Evolutionary conservation across 2,329 filamentous ascomycete genomes (phyloP).

Genomic region (Botrytis deweyae): DNA sequence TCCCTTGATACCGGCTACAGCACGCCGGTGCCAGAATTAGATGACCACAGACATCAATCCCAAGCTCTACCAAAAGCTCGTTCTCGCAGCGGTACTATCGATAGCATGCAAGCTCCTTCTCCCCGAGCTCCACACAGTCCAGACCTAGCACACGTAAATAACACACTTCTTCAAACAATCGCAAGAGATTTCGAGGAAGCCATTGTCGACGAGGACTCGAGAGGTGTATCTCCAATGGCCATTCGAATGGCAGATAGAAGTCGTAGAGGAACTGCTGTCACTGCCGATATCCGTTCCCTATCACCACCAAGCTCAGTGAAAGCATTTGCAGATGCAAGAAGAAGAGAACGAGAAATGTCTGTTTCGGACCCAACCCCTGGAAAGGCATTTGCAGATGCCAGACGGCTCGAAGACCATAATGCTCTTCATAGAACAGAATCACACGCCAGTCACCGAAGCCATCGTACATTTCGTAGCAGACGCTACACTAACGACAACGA

Average conservation of each 20-base stretch:
- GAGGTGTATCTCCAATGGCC: constrained; percentile 42
- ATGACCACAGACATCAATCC: constrained; percentile 78
- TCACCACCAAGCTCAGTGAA: constrained; percentile 98
- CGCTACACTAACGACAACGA: constrained; percentile 62
- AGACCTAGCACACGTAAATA: constrained; percentile 44
- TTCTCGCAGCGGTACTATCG: constrained; percentile 69
- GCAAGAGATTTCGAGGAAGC: constrained; percentile 86
- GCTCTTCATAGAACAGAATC: constrained; percentile 69
- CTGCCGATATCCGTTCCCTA: constrained; percentile 62
- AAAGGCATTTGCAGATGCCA: constrained; percentile 88
- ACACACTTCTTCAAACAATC: constrained; percentile 45
- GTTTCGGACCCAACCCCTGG: constrained; percentile 74
- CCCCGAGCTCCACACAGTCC: constrained; percentile 26
- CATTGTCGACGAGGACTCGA: constrained; percentile 71
- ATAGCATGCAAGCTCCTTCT: constrained; percentile 61
- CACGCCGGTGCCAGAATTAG: constrained; percentile 75
- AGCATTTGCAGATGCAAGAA: constrained; percentile 88
- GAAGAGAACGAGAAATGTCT: constrained; percentile 72
- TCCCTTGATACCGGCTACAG: constrained; percentile 63
- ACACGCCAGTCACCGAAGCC: constrained; percentile 61
- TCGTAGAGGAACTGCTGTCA: constrained; percentile 56
- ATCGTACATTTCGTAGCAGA: constrained; percentile 54
- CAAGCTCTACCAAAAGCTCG: constrained; percentile 59
- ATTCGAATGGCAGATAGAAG: constrained; percentile 40
- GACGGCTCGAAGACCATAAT: constrained; percentile 65